Evolutionary conservation across 2,329 filamentous ascomycete species (phyloP).

Genomic region (Orbilia ellipsospora): DNA sequence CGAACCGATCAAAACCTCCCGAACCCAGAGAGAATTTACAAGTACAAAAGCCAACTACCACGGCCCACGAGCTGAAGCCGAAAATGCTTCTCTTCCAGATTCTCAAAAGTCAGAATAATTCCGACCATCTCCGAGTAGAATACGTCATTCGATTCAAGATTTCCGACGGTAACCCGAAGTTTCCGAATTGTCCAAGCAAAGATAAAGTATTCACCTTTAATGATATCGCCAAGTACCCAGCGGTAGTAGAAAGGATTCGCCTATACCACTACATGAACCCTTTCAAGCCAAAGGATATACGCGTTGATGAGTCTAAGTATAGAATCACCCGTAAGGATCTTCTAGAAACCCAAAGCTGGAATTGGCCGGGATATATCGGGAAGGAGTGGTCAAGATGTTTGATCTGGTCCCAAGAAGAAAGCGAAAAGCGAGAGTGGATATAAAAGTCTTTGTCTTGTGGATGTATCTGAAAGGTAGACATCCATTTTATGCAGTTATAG

Average conservation of each 20-base stretch:
- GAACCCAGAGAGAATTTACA: not conserved
- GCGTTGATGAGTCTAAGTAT: constrained; percentile 35
- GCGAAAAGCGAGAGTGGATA: not conserved
- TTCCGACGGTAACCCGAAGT: constrained; percentile 13
- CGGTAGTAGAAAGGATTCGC: constrained; percentile 19
- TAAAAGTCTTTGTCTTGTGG: not conserved
- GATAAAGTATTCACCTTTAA: constrained; percentile 32
- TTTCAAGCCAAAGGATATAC: constrained; percentile 30
- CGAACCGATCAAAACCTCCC: constrained; percentile 15
- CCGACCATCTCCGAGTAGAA: constrained; percentile 17
- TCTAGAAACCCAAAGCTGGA: constrained; percentile 10
- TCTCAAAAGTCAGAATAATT: constrained; percentile 15
- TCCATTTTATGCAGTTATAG: no score
- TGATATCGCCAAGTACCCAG: constrained; percentile 15
- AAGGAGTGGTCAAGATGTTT: constrained; percentile 41
- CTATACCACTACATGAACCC: constrained; percentile 26
- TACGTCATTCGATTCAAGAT: constrained; percentile 33
- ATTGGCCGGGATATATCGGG: constrained; percentile 29
- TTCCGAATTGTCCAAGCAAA: constrained; percentile 15
- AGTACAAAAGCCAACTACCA: no score
- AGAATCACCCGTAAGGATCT: constrained; percentile 11
- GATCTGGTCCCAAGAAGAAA: constrained; percentile 21
- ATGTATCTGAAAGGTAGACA: no score
- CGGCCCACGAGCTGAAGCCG: not conserved
- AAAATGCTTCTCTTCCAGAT: constrained; percentile 38